phyloP scores from a whole-genome alignment of 176 grass and related monocot species.

The Musa itinerans region DNA sequence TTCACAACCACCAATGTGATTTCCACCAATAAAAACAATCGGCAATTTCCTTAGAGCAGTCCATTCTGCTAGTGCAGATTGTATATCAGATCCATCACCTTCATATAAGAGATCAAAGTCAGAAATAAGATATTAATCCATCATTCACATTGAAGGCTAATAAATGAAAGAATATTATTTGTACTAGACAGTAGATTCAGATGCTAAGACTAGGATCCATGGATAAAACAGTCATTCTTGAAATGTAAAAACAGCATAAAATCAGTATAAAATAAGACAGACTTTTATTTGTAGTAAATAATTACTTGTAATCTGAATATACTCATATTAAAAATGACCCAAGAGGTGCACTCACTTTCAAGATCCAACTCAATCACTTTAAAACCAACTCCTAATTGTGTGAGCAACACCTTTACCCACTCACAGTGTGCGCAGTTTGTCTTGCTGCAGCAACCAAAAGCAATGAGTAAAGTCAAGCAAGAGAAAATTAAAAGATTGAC shows the following conservation, averaged over 20 bases:
- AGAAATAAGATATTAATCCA: background rate
- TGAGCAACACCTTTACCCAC: slow-evolving; percentile 42
- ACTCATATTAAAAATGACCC: background rate
- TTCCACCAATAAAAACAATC: slow-evolving; percentile 79
- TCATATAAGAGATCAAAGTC: slow-evolving; percentile 7
- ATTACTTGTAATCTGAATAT: background rate
- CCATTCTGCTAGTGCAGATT: slow-evolving; percentile 52
- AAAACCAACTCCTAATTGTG: slow-evolving; percentile 41
- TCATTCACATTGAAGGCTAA: background rate
- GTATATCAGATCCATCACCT: slow-evolving; percentile 55
- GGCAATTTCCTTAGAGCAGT: slow-evolving; percentile 68
- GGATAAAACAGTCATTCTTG: background rate
- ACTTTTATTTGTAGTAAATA: background rate
- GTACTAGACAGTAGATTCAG: background rate
- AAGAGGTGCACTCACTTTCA: slow-evolving; percentile 38
- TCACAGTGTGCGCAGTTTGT: slow-evolving; percentile 41
- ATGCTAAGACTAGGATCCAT: background rate
- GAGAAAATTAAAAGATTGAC: background rate
- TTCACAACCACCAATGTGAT: slow-evolving; percentile 69
- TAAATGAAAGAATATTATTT: background rate
- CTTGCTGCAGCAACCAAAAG: slow-evolving; percentile 35
- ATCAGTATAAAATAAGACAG: background rate
- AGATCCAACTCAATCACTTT: slow-evolving; percentile 55
- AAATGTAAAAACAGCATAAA: background rate
- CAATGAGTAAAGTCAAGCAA: background rate